Percentiles rank a stretch among this genome's conserved stretches.
These are phyloP conservation scores for Alternaria sp. DNA, from an alignment of 2,329 filamentous ascomycete species.

Conservation along the genomic window DNA sequence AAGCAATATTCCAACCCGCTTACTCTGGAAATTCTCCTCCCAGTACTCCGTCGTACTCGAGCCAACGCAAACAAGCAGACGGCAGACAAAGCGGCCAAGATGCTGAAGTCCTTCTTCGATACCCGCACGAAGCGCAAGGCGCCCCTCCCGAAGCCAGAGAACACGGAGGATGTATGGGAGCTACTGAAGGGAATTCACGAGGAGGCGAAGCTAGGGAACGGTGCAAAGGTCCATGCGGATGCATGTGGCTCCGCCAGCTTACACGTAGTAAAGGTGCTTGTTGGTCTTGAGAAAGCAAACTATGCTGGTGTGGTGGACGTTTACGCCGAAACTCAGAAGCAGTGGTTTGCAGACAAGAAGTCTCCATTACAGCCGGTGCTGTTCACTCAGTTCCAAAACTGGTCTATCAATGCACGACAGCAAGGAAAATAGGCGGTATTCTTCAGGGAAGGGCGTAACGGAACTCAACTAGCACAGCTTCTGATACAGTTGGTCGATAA, in stretches of 20 bases:
- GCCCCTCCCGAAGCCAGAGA: constrained; percentile 54
- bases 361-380: constrained; percentile 53
- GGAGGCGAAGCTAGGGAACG: constrained; percentile 69
- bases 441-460: not conserved
- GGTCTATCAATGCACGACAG: constrained; percentile 45
- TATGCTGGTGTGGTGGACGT: constrained; percentile 51
- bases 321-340: constrained; percentile 54
- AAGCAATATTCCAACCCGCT: constrained; percentile 74
- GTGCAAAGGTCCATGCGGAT: constrained; percentile 74
- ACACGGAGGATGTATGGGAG: constrained; percentile 58
- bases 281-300: constrained; percentile 56
- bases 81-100: constrained; percentile 73
- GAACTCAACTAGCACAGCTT: not conserved
- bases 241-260: constrained; percentile 78
- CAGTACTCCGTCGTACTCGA: constrained; percentile 75
- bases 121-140: constrained; percentile 61
- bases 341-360: constrained; percentile 55
- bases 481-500: not conserved
- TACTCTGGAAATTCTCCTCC: constrained; percentile 74
- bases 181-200: constrained; percentile 73
- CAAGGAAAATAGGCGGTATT: constrained; percentile 30
- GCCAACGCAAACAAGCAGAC: constrained; percentile 80
- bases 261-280: constrained; percentile 70
- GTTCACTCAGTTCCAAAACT: constrained; percentile 59
- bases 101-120: constrained; percentile 77